Conservation (phyloP, 1,284 basidiomycete genomes). For the Ceratobasidium sp. region DNA sequence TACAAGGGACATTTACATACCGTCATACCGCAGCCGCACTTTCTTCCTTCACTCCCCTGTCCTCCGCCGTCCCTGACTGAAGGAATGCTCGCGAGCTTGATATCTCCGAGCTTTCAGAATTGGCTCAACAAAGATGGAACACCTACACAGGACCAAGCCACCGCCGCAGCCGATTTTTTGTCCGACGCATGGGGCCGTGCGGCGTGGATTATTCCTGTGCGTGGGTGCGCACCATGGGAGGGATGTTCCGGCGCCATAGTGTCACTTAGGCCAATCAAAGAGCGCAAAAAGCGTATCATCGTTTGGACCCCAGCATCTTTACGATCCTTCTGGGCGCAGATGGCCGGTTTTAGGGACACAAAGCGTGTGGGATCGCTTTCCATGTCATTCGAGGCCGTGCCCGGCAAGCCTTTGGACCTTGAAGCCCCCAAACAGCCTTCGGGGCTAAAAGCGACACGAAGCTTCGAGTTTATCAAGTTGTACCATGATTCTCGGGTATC, state of each 20-base stretch:
- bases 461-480: conserved; percentile 35
- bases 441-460: conserved; percentile 4
- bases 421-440: background rate
- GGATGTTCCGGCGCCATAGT: conserved; percentile 37
- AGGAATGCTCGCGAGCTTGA: conserved; percentile 34
- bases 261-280: conserved; percentile 26
- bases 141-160: conserved; percentile 1
- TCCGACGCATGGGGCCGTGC: conserved; percentile 30
- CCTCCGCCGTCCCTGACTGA: conserved; percentile 26
- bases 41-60: conserved; percentile 34
- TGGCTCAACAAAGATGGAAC: conserved; percentile 29
- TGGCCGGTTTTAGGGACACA: conserved; percentile 31
- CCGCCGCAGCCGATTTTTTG: background rate
- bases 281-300: conserved; percentile 29
- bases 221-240: conserved; percentile 33
- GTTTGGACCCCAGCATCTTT: conserved; percentile 37
- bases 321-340: conserved; percentile 28
- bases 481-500: conserved; percentile 37
- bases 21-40: conserved; percentile 23
- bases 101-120: conserved; percentile 3
- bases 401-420: background rate
- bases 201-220: conserved; percentile 37
- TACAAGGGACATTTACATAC: conserved; percentile 31
- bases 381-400: conserved; percentile 25
- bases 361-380: conserved; percentile 31